Conservation (phyloP, 1,284 basidiomycete genomes). For the Cutaneotrichosporon spelunceum region DNA sequence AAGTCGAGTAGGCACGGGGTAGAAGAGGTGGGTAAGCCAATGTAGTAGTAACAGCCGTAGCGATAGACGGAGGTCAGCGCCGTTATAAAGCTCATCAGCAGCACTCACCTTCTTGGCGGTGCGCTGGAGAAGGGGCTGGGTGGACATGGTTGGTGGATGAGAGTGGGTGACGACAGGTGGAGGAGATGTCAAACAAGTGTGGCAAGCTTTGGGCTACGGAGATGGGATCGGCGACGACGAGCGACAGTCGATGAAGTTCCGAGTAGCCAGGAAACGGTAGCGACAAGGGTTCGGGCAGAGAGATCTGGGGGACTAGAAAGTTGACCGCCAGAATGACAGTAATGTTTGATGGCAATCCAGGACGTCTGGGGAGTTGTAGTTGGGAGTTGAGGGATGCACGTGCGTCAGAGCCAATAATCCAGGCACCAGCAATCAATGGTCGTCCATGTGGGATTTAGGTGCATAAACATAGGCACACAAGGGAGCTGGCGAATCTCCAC, state of each 20-base stretch:
- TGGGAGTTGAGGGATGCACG: not conserved
- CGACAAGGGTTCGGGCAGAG: not conserved
- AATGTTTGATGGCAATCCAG: not conserved
- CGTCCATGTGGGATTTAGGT: no score
- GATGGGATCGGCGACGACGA: not conserved
- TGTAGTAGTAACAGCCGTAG: not conserved
- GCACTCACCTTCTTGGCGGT: constrained; percentile 69
- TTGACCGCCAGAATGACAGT: not conserved
- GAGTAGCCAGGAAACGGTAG: not conserved
- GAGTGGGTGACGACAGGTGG: not conserved
- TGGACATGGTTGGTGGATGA: constrained; percentile 67
- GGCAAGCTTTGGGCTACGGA: not conserved
- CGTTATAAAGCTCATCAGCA: not conserved
- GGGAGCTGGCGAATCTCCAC: no score
- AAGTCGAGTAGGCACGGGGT: constrained; percentile 21
- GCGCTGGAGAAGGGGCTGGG: constrained; percentile 94
- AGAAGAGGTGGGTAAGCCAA: not conserved
- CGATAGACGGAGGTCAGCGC: constrained; percentile 31
- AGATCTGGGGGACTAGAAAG: not conserved
- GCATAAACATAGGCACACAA: no score
- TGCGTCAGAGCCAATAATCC: no score
- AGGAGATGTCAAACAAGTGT: not conserved
- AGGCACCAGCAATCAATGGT: no score
- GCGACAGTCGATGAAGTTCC: not conserved
- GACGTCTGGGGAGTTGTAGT: not conserved